Base-by-base conservation (phyloP, 2,329 filamentous ascomycete species). In the Hypoxylon sp. region DNA sequence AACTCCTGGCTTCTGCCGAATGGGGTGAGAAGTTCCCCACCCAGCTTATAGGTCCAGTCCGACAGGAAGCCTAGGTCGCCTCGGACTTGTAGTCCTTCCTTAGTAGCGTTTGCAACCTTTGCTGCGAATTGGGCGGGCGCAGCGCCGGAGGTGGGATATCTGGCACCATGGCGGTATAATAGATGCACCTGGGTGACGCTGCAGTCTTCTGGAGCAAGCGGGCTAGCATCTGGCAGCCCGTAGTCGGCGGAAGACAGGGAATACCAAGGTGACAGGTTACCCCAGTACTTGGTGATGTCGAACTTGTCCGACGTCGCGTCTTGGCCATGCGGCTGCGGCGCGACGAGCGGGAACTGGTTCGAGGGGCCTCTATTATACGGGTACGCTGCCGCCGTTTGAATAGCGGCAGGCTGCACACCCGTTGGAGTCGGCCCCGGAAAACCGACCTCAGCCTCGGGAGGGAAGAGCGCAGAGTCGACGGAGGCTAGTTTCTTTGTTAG, bases 1-100 rank as follows among this genome's bases (percentile, higher is more conserved):
- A 83, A 83, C 55, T 79, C 76, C 69, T 84, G 80, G 62, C 77
- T 79, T 32, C 80, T 75, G 52, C 80, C 80, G 68, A 80, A 81
- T 19, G 79, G 77, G 6, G 78, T 79, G 47, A 81, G 77, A 8
- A 78, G 72, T 62, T 80, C 74, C 10, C 75, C 78, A 10, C 78
- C 80, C 15, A 79, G 75, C 62, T 79, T 78, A 68, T 80, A 79
- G 11, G 77, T 77, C 70, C 79, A 76, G 53, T 77, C 75, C 8
- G 77, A 71, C 39, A 78, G 61, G 65, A 78, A 79, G 7, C 62
- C 59, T 24, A 79, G 61, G 15, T 76, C 74, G 19, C 72, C 79
- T 19, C 70, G 68, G 15, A 76, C 75, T 53, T 77, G 72, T 67
- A 80, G 76, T 42, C 78, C 77, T 10, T 72, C 70, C 71, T 75